Conservation (phyloP, 208 protist species). For the Vickermania ingenoplastis region DNA sequence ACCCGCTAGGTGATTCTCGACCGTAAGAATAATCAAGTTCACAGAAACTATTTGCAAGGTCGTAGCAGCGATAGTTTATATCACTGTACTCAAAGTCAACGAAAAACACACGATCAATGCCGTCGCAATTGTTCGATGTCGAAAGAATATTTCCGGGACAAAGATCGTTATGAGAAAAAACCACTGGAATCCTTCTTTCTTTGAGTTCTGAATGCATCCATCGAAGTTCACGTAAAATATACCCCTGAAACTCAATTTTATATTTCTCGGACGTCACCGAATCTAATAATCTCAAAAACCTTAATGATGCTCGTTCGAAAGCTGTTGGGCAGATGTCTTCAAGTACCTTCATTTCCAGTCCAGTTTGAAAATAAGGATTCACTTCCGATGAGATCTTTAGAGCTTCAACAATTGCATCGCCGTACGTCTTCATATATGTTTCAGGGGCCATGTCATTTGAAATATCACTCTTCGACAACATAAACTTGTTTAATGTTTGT, state of each 20-base stretch:
- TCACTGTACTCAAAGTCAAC: slow-evolving; percentile 87
- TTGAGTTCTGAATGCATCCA: slow-evolving; percentile 32
- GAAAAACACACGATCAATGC: slow-evolving; percentile 43
- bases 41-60: slow-evolving; percentile 78
- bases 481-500: slow-evolving; percentile 38
- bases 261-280: slow-evolving; percentile 28
- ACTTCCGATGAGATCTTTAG: neutral
- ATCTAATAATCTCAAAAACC: slow-evolving; percentile 56
- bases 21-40: slow-evolving; percentile 84
- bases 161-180: slow-evolving; percentile 81
- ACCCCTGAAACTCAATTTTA: slow-evolving; percentile 28
- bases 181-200: slow-evolving; percentile 32
- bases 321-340: slow-evolving; percentile 63
- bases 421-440: slow-evolving; percentile 3
- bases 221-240: slow-evolving; percentile 40
- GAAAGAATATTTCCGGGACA: slow-evolving; percentile 79
- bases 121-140: slow-evolving; percentile 38
- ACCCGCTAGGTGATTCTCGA: slow-evolving; percentile 53
- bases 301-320: slow-evolving; percentile 68
- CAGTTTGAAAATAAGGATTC: slow-evolving; percentile 27
- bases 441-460: slow-evolving; percentile 4
- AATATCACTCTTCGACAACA: slow-evolving; percentile 7
- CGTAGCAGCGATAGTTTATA: slow-evolving; percentile 75
- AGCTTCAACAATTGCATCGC: neutral
- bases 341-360: slow-evolving; percentile 42